Base-by-base conservation (phyloP, 768 basidiomycete genomes). In the Rhizopogon sp. region DNA sequence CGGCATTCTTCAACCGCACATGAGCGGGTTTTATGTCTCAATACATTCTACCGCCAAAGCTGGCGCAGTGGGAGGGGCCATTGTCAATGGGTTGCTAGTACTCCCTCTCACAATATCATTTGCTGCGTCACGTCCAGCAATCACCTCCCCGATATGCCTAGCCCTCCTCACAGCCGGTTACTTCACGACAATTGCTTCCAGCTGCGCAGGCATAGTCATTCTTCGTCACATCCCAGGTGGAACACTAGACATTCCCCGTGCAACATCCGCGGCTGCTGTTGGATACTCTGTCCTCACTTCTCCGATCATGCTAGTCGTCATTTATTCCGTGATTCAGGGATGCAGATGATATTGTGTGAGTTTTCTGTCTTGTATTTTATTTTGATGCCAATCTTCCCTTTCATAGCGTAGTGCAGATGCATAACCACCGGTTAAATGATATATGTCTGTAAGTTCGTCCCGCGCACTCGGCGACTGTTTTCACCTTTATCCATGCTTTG, bases 241-340 rank as follows among this genome's bases (percentile, higher is more conserved):
- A n/a, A 39, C 51, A 37, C 46, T 55, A 22, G 53, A 58, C n/a
- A 25, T 39, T 31, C 2, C n/a, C n/a, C 54, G 35, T 11, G 57
- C 43, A 45, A 20, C n/a, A 20, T 29, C 28, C 17, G 52, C 39
- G n/a, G 57, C 43, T 20, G 33, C 46, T 13, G 41, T 58, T 22
- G 53, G 57, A 51, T 41, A 55, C 7, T 35, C n/a, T 8, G 37
- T 55, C 13, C 35, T 50, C 31, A 33, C 35, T 4, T 39, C 47
- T 25, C 45, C 39, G 1, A 14, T 54, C 10, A 16, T 39, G 13
- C 17, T 22, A 20, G 42, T 39, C 39, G 20, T n/a, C 2, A 29
- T 31, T 46, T 46, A 31, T 33, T 46, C 45, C 3, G n/a, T 22
- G 3, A 20, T 47, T 13, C 33, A 22, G 13, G 13, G 33, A 35